phyloP scores from a whole-genome alignment of 2,329 filamentous ascomycete species.

The Diaporthe ampelina region DNA sequence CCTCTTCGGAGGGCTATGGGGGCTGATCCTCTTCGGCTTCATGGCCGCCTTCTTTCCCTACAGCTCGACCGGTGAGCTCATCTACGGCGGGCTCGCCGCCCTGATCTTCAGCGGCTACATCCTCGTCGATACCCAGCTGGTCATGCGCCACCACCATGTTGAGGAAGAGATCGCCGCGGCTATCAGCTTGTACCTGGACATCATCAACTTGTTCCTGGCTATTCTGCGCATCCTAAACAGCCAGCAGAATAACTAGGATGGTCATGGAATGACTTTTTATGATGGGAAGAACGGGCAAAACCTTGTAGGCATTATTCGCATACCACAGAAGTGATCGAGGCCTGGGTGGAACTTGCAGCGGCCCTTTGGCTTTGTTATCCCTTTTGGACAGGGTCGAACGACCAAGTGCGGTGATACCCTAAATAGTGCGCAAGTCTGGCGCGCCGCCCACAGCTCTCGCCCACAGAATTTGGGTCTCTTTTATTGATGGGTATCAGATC shows the following conservation, averaged over 20 bases:
- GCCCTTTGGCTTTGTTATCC: background rate
- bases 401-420: background rate
- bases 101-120: conserved; percentile 96
- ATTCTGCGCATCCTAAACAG: conserved; percentile 97
- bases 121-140: conserved; percentile 93
- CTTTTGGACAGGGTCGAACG: background rate
- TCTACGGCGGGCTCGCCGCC: conserved; percentile 85
- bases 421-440: background rate
- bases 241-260: conserved; percentile 86
- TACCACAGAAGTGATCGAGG: background rate
- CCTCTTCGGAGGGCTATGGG: conserved; percentile 91
- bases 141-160: conserved; percentile 96
- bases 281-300: background rate
- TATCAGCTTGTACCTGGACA: conserved; percentile 94
- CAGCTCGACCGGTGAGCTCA: conserved; percentile 84
- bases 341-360: background rate
- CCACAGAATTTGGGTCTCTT: background rate
- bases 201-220: conserved; percentile 96
- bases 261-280: background rate
- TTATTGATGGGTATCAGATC: background rate
- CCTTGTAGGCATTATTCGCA: background rate
- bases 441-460: background rate
- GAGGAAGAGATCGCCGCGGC: conserved; percentile 98
- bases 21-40: conserved; percentile 91
- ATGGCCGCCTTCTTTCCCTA: conserved; percentile 91